Conservation (phyloP, 306 rosid species). For the Prinsepia uniflora region DNA sequence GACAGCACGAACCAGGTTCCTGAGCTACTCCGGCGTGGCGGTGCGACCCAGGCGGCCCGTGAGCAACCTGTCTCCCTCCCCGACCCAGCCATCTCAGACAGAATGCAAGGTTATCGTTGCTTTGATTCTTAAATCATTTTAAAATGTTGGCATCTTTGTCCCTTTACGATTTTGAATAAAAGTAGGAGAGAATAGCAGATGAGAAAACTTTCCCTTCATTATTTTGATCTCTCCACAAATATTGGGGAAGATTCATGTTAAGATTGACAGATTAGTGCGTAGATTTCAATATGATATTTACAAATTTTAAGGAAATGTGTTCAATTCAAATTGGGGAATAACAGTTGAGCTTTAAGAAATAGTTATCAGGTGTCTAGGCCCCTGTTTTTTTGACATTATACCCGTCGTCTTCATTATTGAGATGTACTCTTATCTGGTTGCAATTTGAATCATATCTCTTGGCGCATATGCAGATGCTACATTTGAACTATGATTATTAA, state of each 20-base stretch:
- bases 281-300: constrained; percentile 12
- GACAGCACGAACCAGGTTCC: too few species aligned
- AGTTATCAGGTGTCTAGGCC: background rate
- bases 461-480: background rate
- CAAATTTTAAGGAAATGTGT: background rate
- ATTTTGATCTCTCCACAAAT: background rate
- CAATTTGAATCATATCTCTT: too few species aligned
- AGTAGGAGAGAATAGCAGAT: constrained; percentile 16
- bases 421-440: background rate
- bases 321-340: background rate
- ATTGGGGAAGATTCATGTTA: background rate
- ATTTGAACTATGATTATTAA: background rate
- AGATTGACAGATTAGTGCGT: constrained; percentile 23
- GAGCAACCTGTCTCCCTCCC: too few species aligned
- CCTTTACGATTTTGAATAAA: constrained; percentile 42
- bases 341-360: too few species aligned
- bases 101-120: too few species aligned
- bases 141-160: constrained; percentile 46
- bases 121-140: too few species aligned
- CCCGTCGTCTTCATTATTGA: background rate
- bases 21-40: too few species aligned
- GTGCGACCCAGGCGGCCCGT: too few species aligned
- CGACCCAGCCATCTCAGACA: too few species aligned
- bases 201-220: constrained; percentile 17
- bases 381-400: background rate